These are phyloP conservation scores for Ampelocalamus luodianensis DNA, from an alignment of 176 grass and related monocot genomes.

Conservation along the genomic window DNA sequence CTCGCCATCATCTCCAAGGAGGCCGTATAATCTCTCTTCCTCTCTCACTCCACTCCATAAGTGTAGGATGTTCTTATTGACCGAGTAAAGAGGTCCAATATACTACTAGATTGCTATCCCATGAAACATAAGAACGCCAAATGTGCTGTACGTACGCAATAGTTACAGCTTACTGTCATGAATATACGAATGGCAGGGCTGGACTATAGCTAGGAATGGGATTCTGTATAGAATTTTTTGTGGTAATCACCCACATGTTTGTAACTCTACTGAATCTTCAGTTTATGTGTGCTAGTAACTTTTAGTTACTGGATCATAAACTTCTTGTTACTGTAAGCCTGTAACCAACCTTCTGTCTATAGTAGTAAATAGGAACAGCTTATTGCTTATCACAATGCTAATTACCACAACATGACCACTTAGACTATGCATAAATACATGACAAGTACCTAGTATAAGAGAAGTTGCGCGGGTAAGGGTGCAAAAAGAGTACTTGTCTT, in stretches of 20 bases:
- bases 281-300: background rate
- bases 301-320: too few species aligned
- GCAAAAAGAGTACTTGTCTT: background rate
- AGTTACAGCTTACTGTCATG: background rate
- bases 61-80: background rate
- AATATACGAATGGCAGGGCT: background rate
- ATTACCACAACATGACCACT: too few species aligned
- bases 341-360: too few species aligned
- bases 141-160: background rate
- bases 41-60: background rate
- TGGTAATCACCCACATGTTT: background rate
- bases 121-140: background rate
- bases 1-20: constrained; percentile 97
- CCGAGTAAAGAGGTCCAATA: background rate
- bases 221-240: background rate
- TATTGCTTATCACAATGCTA: too few species aligned
- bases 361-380: too few species aligned
- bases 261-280: background rate
- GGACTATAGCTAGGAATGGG: background rate
- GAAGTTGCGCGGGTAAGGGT: background rate
- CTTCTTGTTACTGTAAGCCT: too few species aligned
- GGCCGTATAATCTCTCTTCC: constrained; percentile 45
- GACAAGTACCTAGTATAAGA: background rate
- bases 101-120: background rate
- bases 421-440: background rate